Base-by-base conservation (phyloP, 495 filamentous ascomycete species). In the Annulohypoxylon maeteangense region DNA sequence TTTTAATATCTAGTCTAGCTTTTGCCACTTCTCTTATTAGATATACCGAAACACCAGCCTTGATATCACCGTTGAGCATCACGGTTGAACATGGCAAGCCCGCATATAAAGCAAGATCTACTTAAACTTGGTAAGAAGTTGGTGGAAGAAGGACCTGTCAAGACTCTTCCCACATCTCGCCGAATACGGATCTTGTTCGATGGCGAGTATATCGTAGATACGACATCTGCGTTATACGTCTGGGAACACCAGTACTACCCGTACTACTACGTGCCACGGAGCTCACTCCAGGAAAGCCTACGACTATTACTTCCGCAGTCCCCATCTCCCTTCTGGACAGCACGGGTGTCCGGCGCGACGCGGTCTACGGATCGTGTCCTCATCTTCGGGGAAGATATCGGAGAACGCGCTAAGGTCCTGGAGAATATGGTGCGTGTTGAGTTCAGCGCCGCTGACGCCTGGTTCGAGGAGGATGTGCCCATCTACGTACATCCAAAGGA, bases 381-480 rank as follows among this genome's bases (percentile, higher is more conserved):
- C 44, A 50, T 65, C n/a, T 76, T 74, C 68, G 54, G 47, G 5
- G 23, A 18, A 12, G 18, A 38, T 23, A 11, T 40, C 1, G 32
- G 11, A 50, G 2, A 27, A 14, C 31, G 18, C n/a, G 3, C 4
- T 12, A 44, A 27, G 20, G 12, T 2, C 7, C 61, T 68, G 16
- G 45, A 34, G 36, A 57, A 25, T 1, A 40, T 68, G 25, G 73
- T 75, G 47, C 70, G 73, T 10, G 64, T 75, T 7, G 70, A 66
- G 53, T 68, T 74, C 64, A 40, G 23, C 32, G 70, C 67, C 12
- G 72, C 36, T n/a, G 85, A 87, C 67, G 79, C 80, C 16, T 91
- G 88, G 88, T 89, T 84, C 70, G 89, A 91, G 79, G 80, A 81
- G 51, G 87, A 89, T 61, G 76, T 78, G 20, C 83, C 78, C 4